Conservation (phyloP, 768 basidiomycete species). For the Ramaria sp. region DNA sequence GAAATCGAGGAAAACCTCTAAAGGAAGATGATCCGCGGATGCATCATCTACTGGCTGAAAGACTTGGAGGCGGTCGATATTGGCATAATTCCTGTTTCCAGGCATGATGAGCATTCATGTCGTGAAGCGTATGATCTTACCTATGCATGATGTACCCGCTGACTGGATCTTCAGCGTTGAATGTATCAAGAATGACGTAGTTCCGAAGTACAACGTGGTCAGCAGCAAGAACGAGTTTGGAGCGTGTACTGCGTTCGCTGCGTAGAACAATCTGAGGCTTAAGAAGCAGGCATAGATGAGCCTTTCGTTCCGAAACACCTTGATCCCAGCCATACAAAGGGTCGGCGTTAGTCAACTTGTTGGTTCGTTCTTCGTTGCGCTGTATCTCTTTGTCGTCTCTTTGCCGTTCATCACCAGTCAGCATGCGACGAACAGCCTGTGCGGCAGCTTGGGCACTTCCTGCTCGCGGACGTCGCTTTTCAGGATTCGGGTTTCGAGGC, state of each 20-base stretch:
- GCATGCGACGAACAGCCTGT: slow-evolving; percentile 51
- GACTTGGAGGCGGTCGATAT: slow-evolving; percentile 72
- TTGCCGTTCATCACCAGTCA: slow-evolving; percentile 35
- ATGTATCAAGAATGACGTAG: slow-evolving; percentile 71
- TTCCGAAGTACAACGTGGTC: slow-evolving; percentile 70
- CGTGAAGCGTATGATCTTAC: slow-evolving; percentile 27
- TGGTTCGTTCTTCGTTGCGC: slow-evolving; percentile 14
- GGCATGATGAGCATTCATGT: neutral
- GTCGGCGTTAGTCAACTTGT: slow-evolving; percentile 28
- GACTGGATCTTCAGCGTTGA: slow-evolving; percentile 71
- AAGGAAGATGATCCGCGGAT: slow-evolving; percentile 41
- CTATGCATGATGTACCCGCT: slow-evolving; percentile 81
- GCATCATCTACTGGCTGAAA: slow-evolving; percentile 54
- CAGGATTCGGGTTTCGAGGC: slow-evolving; percentile 16
- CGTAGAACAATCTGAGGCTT: slow-evolving; percentile 84
- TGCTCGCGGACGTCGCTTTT: slow-evolving; percentile 25
- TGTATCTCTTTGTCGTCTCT: slow-evolving; percentile 28
- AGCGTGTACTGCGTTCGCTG: slow-evolving; percentile 43
- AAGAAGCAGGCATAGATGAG: slow-evolving; percentile 75
- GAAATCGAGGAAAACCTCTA: slow-evolving; percentile 82
- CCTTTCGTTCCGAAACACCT: slow-evolving; percentile 56
- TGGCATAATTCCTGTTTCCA: slow-evolving; percentile 56
- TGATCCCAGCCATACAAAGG: slow-evolving; percentile 66
- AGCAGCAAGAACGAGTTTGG: slow-evolving; percentile 65
- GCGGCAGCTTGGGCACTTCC: slow-evolving; percentile 51